A percentile compares a stretch with the other conserved stretches of the same genome.
phyloP scores from a whole-genome alignment of 768 basidiomycete species.

The Rickenella mellea region DNA sequence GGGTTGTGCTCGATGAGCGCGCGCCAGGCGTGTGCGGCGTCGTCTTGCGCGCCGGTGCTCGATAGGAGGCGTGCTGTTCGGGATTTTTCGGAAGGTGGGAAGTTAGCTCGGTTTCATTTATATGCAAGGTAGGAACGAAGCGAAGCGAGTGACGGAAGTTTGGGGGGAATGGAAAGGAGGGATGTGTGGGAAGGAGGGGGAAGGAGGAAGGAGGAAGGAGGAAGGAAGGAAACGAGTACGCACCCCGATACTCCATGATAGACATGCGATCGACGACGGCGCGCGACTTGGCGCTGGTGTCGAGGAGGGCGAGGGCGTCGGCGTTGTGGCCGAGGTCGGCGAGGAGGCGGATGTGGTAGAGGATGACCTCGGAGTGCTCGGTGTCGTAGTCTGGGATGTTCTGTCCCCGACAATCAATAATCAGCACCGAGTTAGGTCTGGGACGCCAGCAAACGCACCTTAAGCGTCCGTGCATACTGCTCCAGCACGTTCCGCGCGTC shows the following conservation, averaged over 20 bases:
- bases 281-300: conserved; percentile 52
- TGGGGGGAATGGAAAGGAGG: no score
- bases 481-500: conserved; percentile 69
- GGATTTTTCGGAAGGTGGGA: neutral
- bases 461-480: conserved; percentile 59
- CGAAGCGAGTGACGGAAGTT: no score
- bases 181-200: no score
- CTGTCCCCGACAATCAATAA: conserved; percentile 22
- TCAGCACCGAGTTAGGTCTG: conserved; percentile 1
- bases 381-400: conserved; percentile 71
- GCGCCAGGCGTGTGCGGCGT: conserved; percentile 77
- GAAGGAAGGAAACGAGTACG: no score
- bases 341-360: conserved; percentile 67
- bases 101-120: neutral
- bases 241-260: conserved; percentile 63
- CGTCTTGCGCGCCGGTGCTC: conserved; percentile 47
- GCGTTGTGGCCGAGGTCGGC: conserved; percentile 61
- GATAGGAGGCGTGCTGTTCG: conserved; percentile 66
- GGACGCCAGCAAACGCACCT: conserved; percentile 39
- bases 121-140: no score
- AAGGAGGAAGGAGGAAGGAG: no score
- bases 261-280: conserved; percentile 63
- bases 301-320: conserved; percentile 54
- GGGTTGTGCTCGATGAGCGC: conserved; percentile 78
- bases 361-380: conserved; percentile 74